These are phyloP conservation scores for Suillus luteus DNA, from an alignment of 768 basidiomycete species.

Conservation along the genomic window DNA sequence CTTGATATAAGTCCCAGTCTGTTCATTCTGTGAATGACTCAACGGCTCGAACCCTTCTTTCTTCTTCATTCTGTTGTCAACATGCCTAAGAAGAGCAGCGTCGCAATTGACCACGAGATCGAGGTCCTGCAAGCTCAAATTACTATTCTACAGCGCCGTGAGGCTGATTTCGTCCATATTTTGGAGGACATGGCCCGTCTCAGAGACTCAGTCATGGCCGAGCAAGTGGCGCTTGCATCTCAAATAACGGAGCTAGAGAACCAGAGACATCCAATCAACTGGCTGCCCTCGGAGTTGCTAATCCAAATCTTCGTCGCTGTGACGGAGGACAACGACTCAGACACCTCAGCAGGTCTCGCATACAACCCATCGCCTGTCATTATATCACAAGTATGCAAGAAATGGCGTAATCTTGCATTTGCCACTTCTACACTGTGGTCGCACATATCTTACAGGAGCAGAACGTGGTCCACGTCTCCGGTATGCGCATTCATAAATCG, in stretches of 20 bases:
- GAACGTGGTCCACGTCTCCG: slow-evolving; percentile 24
- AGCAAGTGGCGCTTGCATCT: slow-evolving; percentile 35
- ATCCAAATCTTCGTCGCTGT: slow-evolving; percentile 43
- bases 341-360: slow-evolving; percentile 24
- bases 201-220: slow-evolving; percentile 36
- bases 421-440: slow-evolving; percentile 49
- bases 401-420: slow-evolving; percentile 50
- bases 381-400: slow-evolving; percentile 50
- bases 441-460: slow-evolving; percentile 33
- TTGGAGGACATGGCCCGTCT: slow-evolving; percentile 42
- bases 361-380: slow-evolving; percentile 39
- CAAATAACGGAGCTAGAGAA: slow-evolving; percentile 38
- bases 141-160: slow-evolving; percentile 36
- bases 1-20: background rate
- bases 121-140: slow-evolving; percentile 41
- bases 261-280: slow-evolving; percentile 48
- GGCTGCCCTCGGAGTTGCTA: slow-evolving; percentile 53
- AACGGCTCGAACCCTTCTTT: background rate
- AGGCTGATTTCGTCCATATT: slow-evolving; percentile 42
- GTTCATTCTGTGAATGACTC: background rate
- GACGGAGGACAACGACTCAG: slow-evolving; percentile 27
- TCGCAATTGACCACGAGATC: slow-evolving; percentile 39
- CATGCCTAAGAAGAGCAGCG: slow-evolving; percentile 31
- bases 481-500: slow-evolving; percentile 38
- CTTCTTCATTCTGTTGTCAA: background rate